phyloP scores from a whole-genome alignment of 2,329 filamentous ascomycete species.

The Tolypocladium sp. region DNA sequence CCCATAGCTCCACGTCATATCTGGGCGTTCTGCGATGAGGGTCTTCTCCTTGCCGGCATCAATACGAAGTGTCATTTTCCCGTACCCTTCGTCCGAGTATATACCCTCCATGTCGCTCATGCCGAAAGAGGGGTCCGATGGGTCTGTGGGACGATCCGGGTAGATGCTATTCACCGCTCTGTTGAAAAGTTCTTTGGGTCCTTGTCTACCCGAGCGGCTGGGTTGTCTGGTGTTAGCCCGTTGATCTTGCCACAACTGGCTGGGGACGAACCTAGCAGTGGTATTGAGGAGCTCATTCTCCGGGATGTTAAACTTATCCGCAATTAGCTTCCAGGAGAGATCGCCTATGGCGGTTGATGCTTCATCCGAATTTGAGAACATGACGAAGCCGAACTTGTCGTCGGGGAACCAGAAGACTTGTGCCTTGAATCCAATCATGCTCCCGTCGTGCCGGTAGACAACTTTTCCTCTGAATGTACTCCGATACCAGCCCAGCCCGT shows the following conservation, averaged over 20 bases:
- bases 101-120: slow-evolving; percentile 26
- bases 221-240: not conserved
- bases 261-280: slow-evolving; percentile 10
- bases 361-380: slow-evolving; percentile 30
- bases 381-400: slow-evolving; percentile 19
- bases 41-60: slow-evolving; percentile 8
- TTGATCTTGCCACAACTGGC: too few species aligned
- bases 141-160: slow-evolving; percentile 23
- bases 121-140: slow-evolving; percentile 22
- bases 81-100: slow-evolving; percentile 35
- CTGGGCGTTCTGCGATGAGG: slow-evolving; percentile 12
- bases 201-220: slow-evolving; percentile 1
- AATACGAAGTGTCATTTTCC: slow-evolving; percentile 10
- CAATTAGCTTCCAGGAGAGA: slow-evolving; percentile 17
- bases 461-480: slow-evolving; percentile 14
- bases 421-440: slow-evolving; percentile 15
- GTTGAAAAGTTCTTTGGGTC: slow-evolving; percentile 11
- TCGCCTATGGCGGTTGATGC: slow-evolving; percentile 21
- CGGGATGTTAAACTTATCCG: slow-evolving; percentile 17
- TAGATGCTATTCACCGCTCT: slow-evolving; percentile 25
- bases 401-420: slow-evolving; percentile 23
- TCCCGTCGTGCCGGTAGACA: slow-evolving; percentile 20
- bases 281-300: slow-evolving; percentile 9
- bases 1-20: slow-evolving; percentile 13
- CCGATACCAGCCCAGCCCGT: slow-evolving; percentile 20